Evolutionary conservation across 441 rosid species (phyloP).

Genomic region (Gossypium trilobum): DNA sequence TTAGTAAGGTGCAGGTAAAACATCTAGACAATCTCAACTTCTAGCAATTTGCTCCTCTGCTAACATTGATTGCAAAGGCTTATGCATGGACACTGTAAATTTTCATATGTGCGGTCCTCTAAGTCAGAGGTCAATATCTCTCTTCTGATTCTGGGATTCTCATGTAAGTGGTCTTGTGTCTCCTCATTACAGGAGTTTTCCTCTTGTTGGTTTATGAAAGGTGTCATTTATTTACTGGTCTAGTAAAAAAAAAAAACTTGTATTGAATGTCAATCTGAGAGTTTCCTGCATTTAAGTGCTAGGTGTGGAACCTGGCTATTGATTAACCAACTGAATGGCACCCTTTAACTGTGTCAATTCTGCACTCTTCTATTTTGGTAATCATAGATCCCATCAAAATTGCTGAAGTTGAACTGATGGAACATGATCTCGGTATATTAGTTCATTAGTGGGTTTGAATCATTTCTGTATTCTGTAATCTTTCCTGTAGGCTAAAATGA

Average conservation of each 20-base stretch:
- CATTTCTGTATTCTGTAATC: slow-evolving; percentile 17
- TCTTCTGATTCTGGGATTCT: neutral
- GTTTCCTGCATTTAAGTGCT: neutral
- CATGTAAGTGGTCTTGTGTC: neutral
- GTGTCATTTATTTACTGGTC: neutral
- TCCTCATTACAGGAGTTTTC: neutral
- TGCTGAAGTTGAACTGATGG: neutral
- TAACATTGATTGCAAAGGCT: neutral
- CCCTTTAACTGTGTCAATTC: neutral
- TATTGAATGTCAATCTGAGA: neutral
- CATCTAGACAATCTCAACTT: neutral
- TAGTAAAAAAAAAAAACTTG: neutral
- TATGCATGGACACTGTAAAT: neutral
- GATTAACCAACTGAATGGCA: neutral
- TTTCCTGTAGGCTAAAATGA: slow-evolving; percentile 82
- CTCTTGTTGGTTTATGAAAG: neutral
- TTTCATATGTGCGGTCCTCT: neutral
- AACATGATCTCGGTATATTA: neutral
- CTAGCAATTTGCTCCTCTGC: neutral
- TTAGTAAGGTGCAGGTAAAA: neutral
- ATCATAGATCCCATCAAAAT: neutral
- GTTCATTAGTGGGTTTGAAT: slow-evolving; percentile 8
- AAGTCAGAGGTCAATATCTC: neutral
- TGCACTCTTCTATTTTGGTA: neutral
- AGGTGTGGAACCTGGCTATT: neutral